phyloP scores from a whole-genome alignment of 1,139 yeast species.

The Meyerozyma carpophila region DNA sequence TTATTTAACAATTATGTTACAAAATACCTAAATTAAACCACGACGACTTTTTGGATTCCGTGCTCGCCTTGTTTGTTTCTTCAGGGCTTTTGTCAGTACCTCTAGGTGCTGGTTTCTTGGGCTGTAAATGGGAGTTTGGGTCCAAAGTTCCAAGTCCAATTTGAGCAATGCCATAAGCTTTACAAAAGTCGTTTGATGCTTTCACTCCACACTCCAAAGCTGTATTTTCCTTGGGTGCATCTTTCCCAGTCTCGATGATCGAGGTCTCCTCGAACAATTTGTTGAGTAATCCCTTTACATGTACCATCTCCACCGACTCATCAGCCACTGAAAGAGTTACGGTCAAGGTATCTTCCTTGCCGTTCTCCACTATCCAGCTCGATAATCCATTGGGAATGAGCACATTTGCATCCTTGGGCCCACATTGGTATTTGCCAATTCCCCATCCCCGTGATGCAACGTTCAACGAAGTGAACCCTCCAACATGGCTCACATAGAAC shows the following conservation, averaged over 20 bases:
- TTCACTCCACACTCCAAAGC: conserved; percentile 1
- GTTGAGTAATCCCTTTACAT: conserved; percentile 9
- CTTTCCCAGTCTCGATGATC: not conserved
- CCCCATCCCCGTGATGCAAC: conserved; percentile 25
- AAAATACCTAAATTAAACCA: not conserved
- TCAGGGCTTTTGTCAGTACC: not conserved
- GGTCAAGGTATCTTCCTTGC: conserved; percentile 6
- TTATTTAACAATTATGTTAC: not conserved
- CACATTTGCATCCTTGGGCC: conserved; percentile 20
- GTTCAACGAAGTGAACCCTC: conserved; percentile 22
- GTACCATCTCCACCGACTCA: conserved; percentile 8
- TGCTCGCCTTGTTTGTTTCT: too few relatives aligned
- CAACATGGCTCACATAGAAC: not conserved
- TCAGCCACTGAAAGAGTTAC: conserved; percentile 12
- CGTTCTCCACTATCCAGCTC: conserved; percentile 15
- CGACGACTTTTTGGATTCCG: too few relatives aligned
- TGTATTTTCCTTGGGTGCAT: not conserved
- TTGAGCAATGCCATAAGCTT: conserved; percentile 7
- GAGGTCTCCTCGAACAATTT: conserved; percentile 4
- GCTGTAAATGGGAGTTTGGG: not conserved
- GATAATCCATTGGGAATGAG: conserved; percentile 37
- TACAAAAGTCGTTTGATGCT: conserved; percentile 1
- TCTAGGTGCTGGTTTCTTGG: not conserved
- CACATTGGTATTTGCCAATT: conserved; percentile 20
- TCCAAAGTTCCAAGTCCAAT: conserved; percentile 3